A percentile compares a stretch with the other conserved stretches of the same genome.
These are phyloP conservation scores for Kazachstania africana DNA, from an alignment of 805 yeast species.

Conservation along the genomic window DNA sequence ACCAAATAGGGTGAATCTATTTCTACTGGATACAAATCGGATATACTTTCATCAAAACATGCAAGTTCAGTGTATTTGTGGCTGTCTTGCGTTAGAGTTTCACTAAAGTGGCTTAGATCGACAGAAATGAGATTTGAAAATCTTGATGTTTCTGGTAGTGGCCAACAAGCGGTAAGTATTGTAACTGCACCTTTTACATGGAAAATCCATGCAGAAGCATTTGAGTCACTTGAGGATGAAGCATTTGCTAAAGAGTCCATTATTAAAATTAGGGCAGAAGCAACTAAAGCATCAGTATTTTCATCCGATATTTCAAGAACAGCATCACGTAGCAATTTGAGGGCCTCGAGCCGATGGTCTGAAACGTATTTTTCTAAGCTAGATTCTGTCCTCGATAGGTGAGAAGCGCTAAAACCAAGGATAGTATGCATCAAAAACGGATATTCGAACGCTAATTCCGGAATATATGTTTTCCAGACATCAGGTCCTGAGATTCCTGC, in stretches of 20 bases:
- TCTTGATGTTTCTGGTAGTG: slow-evolving; percentile 56
- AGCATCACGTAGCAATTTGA: slow-evolving; percentile 70
- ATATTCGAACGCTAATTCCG: slow-evolving; percentile 73
- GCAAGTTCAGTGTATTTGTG: slow-evolving; percentile 42
- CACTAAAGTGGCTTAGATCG: slow-evolving; percentile 83
- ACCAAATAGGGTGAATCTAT: slow-evolving; percentile 74
- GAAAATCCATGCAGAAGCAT: slow-evolving; percentile 84
- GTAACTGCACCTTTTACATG: slow-evolving; percentile 97
- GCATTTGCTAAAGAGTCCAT: slow-evolving; percentile 95
- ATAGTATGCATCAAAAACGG: slow-evolving; percentile 90
- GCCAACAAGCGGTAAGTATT: slow-evolving; percentile 93
- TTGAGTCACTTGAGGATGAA: slow-evolving; percentile 30
- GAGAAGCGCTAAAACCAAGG: slow-evolving; percentile 86
- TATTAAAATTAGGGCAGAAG: slow-evolving; percentile 76
- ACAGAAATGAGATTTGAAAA: slow-evolving; percentile 68
- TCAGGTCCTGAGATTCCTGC: slow-evolving; percentile 77
- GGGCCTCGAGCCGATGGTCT: slow-evolving; percentile 77
- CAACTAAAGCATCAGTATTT: slow-evolving; percentile 87
- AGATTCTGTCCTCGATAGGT: slow-evolving; percentile 62
- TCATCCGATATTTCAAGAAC: slow-evolving; percentile 73
- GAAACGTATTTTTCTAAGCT: slow-evolving; percentile 76
- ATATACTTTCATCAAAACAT: slow-evolving; percentile 78
- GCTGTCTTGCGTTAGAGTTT: slow-evolving; percentile 31
- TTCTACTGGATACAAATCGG: slow-evolving; percentile 78
- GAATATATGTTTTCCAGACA: slow-evolving; percentile 82